Conservation (phyloP, 1,284 basidiomycete genomes). For the Ganoderma lucidum region DNA sequence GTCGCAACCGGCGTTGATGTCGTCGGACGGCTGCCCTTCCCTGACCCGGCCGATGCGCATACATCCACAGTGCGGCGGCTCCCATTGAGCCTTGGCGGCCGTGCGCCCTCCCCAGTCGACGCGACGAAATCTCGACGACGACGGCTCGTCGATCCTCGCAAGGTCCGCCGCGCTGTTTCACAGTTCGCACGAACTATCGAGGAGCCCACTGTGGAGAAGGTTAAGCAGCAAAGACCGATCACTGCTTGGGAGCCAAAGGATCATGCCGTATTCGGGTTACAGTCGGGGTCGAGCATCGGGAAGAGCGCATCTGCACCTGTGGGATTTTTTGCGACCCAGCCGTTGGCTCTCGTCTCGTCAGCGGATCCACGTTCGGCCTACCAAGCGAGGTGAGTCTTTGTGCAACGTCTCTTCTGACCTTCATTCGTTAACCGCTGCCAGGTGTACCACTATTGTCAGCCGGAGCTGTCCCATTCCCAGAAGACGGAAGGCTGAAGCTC, state of each 20-base stretch:
- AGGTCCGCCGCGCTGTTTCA: slow-evolving; percentile 10
- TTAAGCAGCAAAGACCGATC: slow-evolving; percentile 7
- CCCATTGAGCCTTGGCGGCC: slow-evolving; percentile 28
- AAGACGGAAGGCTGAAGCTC: neutral
- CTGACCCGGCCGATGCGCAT: slow-evolving; percentile 14
- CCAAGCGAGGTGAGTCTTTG: neutral
- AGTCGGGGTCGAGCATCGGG: neutral
- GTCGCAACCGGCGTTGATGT: slow-evolving; percentile 35
- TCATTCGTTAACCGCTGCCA: neutral
- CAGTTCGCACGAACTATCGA: slow-evolving; percentile 10
- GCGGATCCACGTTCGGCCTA: slow-evolving; percentile 2
- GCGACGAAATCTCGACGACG: slow-evolving; percentile 19
- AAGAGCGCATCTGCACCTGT: neutral
- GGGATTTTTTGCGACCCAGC: neutral
- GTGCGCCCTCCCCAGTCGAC: slow-evolving; percentile 17
- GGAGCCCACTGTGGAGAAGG: neutral
- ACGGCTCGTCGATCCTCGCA: slow-evolving; percentile 31
- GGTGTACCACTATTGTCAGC: neutral
- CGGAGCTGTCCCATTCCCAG: neutral
- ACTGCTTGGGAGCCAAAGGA: slow-evolving; percentile 21
- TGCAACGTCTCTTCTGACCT: neutral
- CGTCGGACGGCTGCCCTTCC: slow-evolving; percentile 17
- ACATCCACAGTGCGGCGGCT: slow-evolving; percentile 31
- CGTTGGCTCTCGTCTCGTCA: neutral
- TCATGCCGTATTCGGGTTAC: neutral